A percentile compares a stretch with the other conserved stretches of the same genome.
These are phyloP conservation scores for Hirschioporus abietinus DNA, from an alignment of 768 basidiomycete species.

Conservation along the genomic window DNA sequence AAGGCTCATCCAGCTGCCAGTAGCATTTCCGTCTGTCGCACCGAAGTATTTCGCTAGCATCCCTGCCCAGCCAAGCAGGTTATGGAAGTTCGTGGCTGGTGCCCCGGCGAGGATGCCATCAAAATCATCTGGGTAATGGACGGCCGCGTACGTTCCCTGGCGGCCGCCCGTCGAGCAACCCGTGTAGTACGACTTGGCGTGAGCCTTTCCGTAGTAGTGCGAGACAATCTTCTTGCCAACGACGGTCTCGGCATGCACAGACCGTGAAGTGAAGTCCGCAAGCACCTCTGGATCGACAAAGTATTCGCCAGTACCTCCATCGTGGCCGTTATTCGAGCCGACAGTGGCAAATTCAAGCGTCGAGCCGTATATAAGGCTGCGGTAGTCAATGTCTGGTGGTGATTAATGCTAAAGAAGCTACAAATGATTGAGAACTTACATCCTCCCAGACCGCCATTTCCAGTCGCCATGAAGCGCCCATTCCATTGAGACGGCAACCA, in stretches of 20 bases:
- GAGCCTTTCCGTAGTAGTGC: conserved; percentile 19
- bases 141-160: conserved; percentile 19
- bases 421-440: conserved; percentile 8
- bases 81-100: conserved; percentile 15
- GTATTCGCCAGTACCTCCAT: conserved; percentile 7
- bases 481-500: conserved; percentile 28
- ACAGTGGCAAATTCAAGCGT: conserved; percentile 19
- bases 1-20: conserved; percentile 15
- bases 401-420: background rate
- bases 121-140: conserved; percentile 27
- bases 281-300: conserved; percentile 21
- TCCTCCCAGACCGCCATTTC: conserved; percentile 24
- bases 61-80: conserved; percentile 12
- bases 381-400: conserved; percentile 17
- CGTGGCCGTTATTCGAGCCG: conserved; percentile 19
- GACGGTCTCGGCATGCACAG: conserved; percentile 22
- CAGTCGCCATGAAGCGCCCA: conserved; percentile 22
- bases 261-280: conserved; percentile 24
- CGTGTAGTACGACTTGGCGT: conserved; percentile 23
- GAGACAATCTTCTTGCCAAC: conserved; percentile 23
- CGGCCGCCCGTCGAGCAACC: conserved; percentile 29
- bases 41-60: conserved; percentile 12
- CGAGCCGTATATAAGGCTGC: conserved; percentile 15
- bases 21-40: conserved; percentile 1
- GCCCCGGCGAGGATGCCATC: conserved; percentile 23